Percentiles rank a stretch among this genome's conserved stretches.
phyloP scores from a whole-genome alignment of 148 eudicot genomes.

The Camellia japonica region DNA sequence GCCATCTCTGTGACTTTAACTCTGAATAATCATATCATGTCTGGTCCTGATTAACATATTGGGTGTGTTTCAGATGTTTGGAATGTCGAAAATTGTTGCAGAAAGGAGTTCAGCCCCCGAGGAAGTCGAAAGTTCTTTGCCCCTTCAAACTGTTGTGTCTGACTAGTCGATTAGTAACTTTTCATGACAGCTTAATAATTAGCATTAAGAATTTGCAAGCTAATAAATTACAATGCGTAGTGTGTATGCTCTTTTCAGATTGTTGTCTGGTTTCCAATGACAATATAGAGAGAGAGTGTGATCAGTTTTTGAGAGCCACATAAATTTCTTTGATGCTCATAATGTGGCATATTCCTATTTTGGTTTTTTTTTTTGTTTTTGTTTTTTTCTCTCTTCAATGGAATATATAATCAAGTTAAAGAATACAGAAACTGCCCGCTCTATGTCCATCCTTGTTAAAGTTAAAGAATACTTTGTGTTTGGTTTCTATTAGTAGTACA shows the following conservation, averaged over 20 bases:
- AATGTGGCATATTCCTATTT: too few species aligned
- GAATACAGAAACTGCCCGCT: too few species aligned
- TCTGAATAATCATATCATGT: background rate
- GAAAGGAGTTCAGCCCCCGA: slow-evolving; percentile 36
- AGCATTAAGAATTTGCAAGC: background rate
- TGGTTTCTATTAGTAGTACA: too few species aligned
- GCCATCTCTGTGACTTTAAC: background rate
- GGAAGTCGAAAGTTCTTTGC: slow-evolving; percentile 54
- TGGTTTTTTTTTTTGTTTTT: too few species aligned
- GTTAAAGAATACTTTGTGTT: too few species aligned
- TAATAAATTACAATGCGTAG: background rate
- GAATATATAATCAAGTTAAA: too few species aligned
- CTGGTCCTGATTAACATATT: background rate
- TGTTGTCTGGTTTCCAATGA: background rate
- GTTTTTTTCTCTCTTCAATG: too few species aligned
- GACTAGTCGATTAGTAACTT: slow-evolving; percentile 22
- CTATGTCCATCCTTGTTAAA: too few species aligned
- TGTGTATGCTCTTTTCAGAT: background rate
- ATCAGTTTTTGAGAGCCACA: too few species aligned
- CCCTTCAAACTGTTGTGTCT: slow-evolving; percentile 47
- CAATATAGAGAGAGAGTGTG: background rate
- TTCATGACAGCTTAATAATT: background rate
- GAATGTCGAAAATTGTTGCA: slow-evolving; percentile 80
- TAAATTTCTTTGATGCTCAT: too few species aligned
- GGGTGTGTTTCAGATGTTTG: slow-evolving; percentile 65